A percentile compares a stretch with the other conserved stretches of the same genome.
Evolutionary conservation across 2,329 filamentous ascomycete genomes (phyloP).

Genomic region (Sclerotinia sclerotiorum): DNA sequence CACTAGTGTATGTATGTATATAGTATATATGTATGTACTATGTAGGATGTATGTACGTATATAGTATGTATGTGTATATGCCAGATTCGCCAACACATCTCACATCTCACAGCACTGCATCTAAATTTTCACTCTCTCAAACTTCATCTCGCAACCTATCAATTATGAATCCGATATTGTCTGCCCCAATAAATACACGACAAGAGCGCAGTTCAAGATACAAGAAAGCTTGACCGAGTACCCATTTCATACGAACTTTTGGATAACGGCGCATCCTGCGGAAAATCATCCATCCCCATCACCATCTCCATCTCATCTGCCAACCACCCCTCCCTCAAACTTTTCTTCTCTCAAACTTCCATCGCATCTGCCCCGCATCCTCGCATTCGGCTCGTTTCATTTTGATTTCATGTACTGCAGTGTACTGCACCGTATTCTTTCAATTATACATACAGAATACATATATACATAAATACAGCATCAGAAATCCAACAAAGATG

Average conservation of each 20-base stretch:
- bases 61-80: not conserved
- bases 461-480: too few species aligned
- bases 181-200: too few species aligned
- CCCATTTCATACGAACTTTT: not conserved
- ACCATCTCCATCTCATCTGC: not conserved
- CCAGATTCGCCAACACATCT: slow-evolving; percentile 8
- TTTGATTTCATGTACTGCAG: too few species aligned
- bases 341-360: not conserved
- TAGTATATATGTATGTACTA: not conserved
- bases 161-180: not conserved
- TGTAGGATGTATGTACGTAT: not conserved
- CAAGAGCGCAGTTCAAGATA: not conserved
- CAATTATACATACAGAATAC: too few species aligned
- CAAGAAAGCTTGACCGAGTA: not conserved
- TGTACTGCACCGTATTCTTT: too few species aligned
- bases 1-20: not conserved
- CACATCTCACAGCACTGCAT: not conserved
- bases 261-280: not conserved
- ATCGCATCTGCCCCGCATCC: not conserved
- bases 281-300: not conserved
- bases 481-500: too few species aligned
- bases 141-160: not conserved
- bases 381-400: not conserved
- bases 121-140: not conserved
- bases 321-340: not conserved